phyloP scores from a whole-genome alignment of 78 protist species.

The Paulinella micropora region DNA sequence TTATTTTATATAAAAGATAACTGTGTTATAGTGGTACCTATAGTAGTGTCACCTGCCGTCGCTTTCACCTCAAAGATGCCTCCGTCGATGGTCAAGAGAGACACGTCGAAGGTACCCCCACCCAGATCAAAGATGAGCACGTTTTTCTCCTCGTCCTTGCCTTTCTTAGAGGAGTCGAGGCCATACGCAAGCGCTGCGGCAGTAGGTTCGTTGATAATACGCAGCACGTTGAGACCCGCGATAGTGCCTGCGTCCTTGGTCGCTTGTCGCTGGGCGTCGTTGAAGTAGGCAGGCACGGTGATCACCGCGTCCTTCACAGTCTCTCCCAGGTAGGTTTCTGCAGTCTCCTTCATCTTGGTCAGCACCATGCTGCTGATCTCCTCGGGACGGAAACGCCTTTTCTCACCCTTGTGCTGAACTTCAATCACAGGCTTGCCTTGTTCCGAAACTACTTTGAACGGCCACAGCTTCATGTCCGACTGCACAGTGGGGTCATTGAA shows the following conservation, averaged over 20 bases:
- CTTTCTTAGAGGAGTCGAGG: slow-evolving; percentile 23
- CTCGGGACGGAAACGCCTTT: slow-evolving; percentile 38
- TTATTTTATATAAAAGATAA: too few species aligned
- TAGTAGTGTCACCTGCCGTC: slow-evolving; percentile 78
- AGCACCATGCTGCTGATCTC: slow-evolving; percentile 58
- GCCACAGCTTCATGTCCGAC: slow-evolving; percentile 55
- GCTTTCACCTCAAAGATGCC: slow-evolving; percentile 64
- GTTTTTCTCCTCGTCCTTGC: slow-evolving; percentile 27
- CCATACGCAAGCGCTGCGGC: slow-evolving; percentile 41
- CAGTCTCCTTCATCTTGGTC: slow-evolving; percentile 58
- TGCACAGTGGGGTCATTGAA: slow-evolving; percentile 15
- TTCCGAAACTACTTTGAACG: slow-evolving; percentile 61
- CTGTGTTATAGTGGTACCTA: too few species aligned
- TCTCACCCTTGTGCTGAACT: slow-evolving; percentile 5
- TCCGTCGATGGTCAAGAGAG: slow-evolving; percentile 55
- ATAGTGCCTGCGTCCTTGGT: slow-evolving; percentile 97
- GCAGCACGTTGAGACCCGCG: slow-evolving; percentile 76
- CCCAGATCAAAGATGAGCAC: slow-evolving; percentile 70
- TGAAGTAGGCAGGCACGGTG: slow-evolving; percentile 70
- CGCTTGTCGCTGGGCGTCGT: slow-evolving; percentile 66
- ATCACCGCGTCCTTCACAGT: slow-evolving; percentile 60
- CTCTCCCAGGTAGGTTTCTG: slow-evolving; percentile 64
- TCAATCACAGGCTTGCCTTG: slow-evolving; percentile 29
- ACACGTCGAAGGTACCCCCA: slow-evolving; percentile 74
- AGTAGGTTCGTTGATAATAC: slow-evolving; percentile 35